phyloP scores from a whole-genome alignment of 2,329 filamentous ascomycete species.

The Dothideomycetidae sp. region DNA sequence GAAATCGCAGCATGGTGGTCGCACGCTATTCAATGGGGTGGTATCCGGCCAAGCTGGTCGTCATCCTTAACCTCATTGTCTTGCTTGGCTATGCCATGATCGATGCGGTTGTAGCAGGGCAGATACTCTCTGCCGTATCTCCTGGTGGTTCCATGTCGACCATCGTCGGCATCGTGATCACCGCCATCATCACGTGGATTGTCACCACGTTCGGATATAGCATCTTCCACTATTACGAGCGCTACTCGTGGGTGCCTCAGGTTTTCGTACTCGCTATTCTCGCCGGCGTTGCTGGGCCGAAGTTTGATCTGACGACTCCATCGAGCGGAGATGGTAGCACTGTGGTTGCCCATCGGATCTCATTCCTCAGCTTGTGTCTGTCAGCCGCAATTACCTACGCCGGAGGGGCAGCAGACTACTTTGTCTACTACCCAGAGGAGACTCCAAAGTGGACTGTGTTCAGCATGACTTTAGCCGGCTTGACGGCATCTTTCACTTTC shows the following conservation, averaged over 20 bases:
- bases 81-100: slow-evolving; percentile 48
- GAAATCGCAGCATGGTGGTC: slow-evolving; percentile 49
- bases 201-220: slow-evolving; percentile 55
- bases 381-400: slow-evolving; percentile 51
- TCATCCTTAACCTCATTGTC: slow-evolving; percentile 48
- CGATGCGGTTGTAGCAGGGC: slow-evolving; percentile 51
- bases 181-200: slow-evolving; percentile 46
- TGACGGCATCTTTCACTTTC: slow-evolving; percentile 45
- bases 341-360: slow-evolving; percentile 43
- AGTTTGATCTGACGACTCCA: slow-evolving; percentile 41
- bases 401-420: slow-evolving; percentile 50
- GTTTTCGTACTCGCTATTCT: slow-evolving; percentile 46
- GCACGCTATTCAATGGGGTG: slow-evolving; percentile 50
- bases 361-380: slow-evolving; percentile 56
- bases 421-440: slow-evolving; percentile 48
- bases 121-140: slow-evolving; percentile 53
- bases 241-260: slow-evolving; percentile 52
- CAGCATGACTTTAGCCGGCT: slow-evolving; percentile 40
- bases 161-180: slow-evolving; percentile 52
- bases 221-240: slow-evolving; percentile 54
- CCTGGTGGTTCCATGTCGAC: slow-evolving; percentile 44
- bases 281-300: slow-evolving; percentile 44
- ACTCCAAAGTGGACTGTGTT: slow-evolving; percentile 42
- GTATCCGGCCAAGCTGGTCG: slow-evolving; percentile 50
- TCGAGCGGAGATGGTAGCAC: slow-evolving; percentile 39